phyloP scores from a whole-genome alignment of 495 filamentous ascomycete genomes.

The Penicillium tannophilum region DNA sequence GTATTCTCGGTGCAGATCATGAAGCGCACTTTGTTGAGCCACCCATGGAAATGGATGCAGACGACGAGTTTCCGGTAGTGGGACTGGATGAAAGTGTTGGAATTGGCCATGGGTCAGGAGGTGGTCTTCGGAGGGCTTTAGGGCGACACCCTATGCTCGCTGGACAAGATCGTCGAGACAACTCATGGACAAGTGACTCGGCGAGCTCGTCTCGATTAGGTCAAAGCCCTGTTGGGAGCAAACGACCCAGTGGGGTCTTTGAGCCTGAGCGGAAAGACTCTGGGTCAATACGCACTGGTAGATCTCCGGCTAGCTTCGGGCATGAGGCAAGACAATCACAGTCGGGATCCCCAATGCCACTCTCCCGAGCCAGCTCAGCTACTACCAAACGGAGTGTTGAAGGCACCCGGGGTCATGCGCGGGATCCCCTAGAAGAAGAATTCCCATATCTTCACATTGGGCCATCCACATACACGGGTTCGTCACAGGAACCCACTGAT shows the following conservation, averaged over 20 bases:
- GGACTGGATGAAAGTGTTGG: slow-evolving; percentile 24
- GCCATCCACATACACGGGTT: slow-evolving; percentile 49
- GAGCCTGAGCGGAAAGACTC: slow-evolving; percentile 35
- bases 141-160: slow-evolving; percentile 50
- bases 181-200: slow-evolving; percentile 22
- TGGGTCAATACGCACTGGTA: slow-evolving; percentile 29
- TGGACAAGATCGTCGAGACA: slow-evolving; percentile 40
- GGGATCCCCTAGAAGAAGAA: slow-evolving; percentile 62
- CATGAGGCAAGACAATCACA: slow-evolving; percentile 16
- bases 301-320: slow-evolving; percentile 21
- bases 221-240: slow-evolving; percentile 21
- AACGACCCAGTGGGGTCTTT: slow-evolving; percentile 18
- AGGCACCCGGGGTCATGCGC: slow-evolving; percentile 63
- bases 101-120: slow-evolving; percentile 51
- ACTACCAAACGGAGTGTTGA: slow-evolving; percentile 45
- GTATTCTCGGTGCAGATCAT: slow-evolving; percentile 56
- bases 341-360: slow-evolving; percentile 31
- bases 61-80: slow-evolving; percentile 37
- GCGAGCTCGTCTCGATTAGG: slow-evolving; percentile 22
- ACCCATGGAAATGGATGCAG: slow-evolving; percentile 54
- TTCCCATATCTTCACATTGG: slow-evolving; percentile 76
- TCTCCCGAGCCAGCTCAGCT: slow-evolving; percentile 41
- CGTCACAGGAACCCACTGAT: slow-evolving; percentile 16
- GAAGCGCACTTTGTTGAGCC: slow-evolving; percentile 58
- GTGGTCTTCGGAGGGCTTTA: slow-evolving; percentile 51